Evolutionary conservation across 1,284 basidiomycete genomes (phyloP), one percentile per base, ranked within the genome.

Genomic region (Tremellales sp.): DNA sequence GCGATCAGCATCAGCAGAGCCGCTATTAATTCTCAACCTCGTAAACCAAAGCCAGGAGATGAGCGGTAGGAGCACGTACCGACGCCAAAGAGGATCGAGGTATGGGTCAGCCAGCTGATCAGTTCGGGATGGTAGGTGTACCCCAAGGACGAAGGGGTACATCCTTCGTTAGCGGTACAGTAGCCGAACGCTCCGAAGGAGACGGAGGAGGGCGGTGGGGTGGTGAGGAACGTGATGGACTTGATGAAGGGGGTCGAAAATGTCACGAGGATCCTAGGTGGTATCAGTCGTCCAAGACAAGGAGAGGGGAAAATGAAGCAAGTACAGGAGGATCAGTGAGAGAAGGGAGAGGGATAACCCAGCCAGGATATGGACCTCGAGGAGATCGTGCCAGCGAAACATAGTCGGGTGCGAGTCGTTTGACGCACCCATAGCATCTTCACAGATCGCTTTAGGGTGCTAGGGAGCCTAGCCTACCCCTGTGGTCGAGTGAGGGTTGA

Each of bases 351-450:
- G 43, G 35, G 57, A 19, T 24, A 67, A 26, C 8, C 65, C 65
- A 12, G 63, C 26, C 21, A 67, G 33, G 34, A 62, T 48, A 50
- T 67, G 65, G 7, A 56, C 61, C 43, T 67, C 65, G 10, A 44
- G 28, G 40, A 57, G 60, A 25, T 63, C 58, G 24, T 57, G 21
- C 43, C 46, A 48, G 6, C 53, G 31, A 28, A 56, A 56, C 49
- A 61, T 57, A n/a, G n/a, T n/a, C n/a, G n/a, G n/a, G n/a, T n/a
- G n/a, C n/a, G n/a, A n/a, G n/a, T n/a, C n/a, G n/a, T n/a, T n/a
- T n/a, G n/a, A n/a, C n/a, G n/a, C n/a, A n/a, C n/a, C n/a, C n/a
- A n/a, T n/a, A n/a, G n/a, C n/a, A n/a, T n/a, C n/a, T n/a, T n/a
- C n/a, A n/a, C n/a, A n/a, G n/a, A n/a, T n/a, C n/a, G n/a, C n/a